Conservation (phyloP, 331 rosid genomes). For the Malus hybrid region DNA sequence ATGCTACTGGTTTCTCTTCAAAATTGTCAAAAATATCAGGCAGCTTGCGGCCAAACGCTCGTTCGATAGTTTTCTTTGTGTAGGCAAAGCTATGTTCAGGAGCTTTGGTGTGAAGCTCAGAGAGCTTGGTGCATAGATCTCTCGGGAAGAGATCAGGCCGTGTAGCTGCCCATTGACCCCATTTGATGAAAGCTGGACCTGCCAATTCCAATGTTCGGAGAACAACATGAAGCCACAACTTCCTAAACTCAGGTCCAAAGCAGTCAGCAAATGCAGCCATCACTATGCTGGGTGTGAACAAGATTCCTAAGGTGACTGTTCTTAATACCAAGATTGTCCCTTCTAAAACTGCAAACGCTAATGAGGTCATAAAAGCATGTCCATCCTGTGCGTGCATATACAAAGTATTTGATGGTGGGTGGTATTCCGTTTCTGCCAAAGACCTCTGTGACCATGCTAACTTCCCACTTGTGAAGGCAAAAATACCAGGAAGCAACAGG, state of each 20-base stretch:
- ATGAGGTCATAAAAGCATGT: slow-evolving; percentile 42
- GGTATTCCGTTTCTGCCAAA: slow-evolving; percentile 33
- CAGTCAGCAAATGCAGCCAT: slow-evolving; percentile 82
- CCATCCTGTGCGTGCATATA: slow-evolving; percentile 74
- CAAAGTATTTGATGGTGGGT: slow-evolving; percentile 43
- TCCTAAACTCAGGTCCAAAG: slow-evolving; percentile 61
- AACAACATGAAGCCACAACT: slow-evolving; percentile 63
- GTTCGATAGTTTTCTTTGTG: slow-evolving; percentile 81
- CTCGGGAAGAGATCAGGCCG: slow-evolving; percentile 97
- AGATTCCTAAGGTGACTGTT: slow-evolving; percentile 59
- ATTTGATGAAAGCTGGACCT: slow-evolving; percentile 95
- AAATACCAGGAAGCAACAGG: slow-evolving; percentile 68
- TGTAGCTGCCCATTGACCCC: slow-evolving; percentile 99
- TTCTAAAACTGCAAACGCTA: slow-evolving; percentile 46
- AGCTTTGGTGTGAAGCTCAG: slow-evolving; percentile 91
- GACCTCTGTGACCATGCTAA: slow-evolving; percentile 62
- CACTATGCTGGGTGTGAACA: slow-evolving; percentile 77
- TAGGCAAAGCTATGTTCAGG: slow-evolving; percentile 90
- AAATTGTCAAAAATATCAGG: slow-evolving; percentile 84
- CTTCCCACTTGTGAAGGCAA: slow-evolving; percentile 69
- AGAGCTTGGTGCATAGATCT: slow-evolving; percentile 70
- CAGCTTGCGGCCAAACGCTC: slow-evolving; percentile 78
- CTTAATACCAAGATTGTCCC: slow-evolving; percentile 54
- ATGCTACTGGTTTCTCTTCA: slow-evolving; percentile 94
- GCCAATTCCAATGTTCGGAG: slow-evolving; percentile 78